Evolutionary conservation across 176 grass and related monocot genomes (phyloP).

Genomic region (Bolboschoenus planiculmis): DNA sequence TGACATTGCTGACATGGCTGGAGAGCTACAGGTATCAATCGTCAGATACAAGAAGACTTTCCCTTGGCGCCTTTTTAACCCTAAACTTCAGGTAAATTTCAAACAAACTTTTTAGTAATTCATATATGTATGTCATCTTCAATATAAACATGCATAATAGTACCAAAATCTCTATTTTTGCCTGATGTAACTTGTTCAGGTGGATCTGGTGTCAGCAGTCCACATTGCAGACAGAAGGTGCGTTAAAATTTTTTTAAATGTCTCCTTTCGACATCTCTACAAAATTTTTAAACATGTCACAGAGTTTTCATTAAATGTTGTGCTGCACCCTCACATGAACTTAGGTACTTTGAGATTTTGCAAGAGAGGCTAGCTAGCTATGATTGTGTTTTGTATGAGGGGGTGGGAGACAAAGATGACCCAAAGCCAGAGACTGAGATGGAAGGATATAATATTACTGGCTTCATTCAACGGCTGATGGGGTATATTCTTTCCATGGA

Average conservation of each 20-base stretch:
- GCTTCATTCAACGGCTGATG: constrained; percentile 81
- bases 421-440: constrained; percentile 37
- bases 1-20: background rate
- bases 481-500: constrained; percentile 69
- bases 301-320: too few species aligned
- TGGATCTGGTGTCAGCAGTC: constrained; percentile 84
- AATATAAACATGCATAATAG: background rate
- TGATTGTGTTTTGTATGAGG: constrained; percentile 87
- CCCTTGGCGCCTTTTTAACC: constrained; percentile 57
- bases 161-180: background rate
- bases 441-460: constrained; percentile 71
- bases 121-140: too few species aligned
- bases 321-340: background rate
- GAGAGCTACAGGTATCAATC: constrained; percentile 77
- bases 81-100: constrained; percentile 40
- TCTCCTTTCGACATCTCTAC: too few species aligned
- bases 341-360: constrained; percentile 70
- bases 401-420: constrained; percentile 50
- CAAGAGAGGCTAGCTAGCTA: constrained; percentile 62
- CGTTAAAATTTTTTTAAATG: constrained; percentile 4
- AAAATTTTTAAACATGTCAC: too few species aligned
- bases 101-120: background rate
- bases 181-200: constrained; percentile 44
- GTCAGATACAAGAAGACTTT: constrained; percentile 64
- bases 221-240: constrained; percentile 85